A percentile compares a stretch with the other conserved stretches of the same genome.
These are phyloP conservation scores for Hordeum pubiflorum DNA, from an alignment of 202 grass and related monocot species.

Conservation along the genomic window DNA sequence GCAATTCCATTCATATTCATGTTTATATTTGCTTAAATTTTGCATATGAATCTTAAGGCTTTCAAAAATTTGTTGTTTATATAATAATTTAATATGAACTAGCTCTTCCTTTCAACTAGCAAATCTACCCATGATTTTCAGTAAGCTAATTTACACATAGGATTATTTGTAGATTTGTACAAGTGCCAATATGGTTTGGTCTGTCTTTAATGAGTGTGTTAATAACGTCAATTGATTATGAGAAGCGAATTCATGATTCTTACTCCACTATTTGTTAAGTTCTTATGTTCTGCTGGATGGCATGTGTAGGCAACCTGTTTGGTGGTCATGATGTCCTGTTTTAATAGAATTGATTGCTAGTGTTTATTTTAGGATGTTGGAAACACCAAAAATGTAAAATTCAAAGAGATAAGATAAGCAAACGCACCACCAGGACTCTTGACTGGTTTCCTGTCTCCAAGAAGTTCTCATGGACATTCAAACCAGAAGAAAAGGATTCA, in stretches of 20 bases:
- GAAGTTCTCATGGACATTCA: neutral
- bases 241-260: neutral
- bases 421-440: neutral
- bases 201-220: neutral
- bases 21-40: neutral
- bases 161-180: constrained; percentile 2
- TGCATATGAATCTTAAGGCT: neutral
- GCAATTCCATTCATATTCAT: neutral
- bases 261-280: neutral
- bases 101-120: neutral
- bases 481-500: neutral
- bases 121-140: neutral
- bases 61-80: neutral
- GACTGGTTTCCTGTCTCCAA: neutral
- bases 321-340: neutral
- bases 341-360: neutral
- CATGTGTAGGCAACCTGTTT: neutral
- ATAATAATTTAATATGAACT: neutral
- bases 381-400: neutral
- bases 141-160: neutral
- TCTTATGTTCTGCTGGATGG: neutral
- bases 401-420: neutral
- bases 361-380: neutral
- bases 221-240: neutral
- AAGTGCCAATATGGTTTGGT: neutral